Conservation (phyloP, 768 basidiomycete genomes). For the Leccinum boreale region DNA sequence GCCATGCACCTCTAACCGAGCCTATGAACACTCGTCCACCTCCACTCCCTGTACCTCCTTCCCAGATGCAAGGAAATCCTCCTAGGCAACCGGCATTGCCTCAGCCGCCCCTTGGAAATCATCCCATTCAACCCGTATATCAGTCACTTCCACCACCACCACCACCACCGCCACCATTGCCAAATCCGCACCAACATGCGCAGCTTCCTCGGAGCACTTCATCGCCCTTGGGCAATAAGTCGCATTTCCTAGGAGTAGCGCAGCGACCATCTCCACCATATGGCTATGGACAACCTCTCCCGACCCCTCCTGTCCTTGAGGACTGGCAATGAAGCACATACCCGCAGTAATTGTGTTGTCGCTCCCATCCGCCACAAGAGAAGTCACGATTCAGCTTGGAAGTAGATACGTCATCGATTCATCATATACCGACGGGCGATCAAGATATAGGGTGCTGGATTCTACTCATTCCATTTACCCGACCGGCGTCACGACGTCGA, state of each 20-base stretch:
- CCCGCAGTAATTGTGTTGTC: conserved; percentile 15
- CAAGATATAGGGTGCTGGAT: conserved; percentile 18
- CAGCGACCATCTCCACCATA: conserved; percentile 39
- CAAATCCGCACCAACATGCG: conserved; percentile 27
- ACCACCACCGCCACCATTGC: conserved; percentile 34
- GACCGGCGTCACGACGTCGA: not conserved
- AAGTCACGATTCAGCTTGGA: conserved; percentile 9
- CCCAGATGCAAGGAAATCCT: conserved; percentile 22
- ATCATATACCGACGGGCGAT: not conserved
- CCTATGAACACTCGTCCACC: conserved; percentile 13
- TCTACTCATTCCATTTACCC: conserved; percentile 1
- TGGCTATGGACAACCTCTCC: conserved; percentile 31
- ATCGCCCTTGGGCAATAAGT: conserved; percentile 20
- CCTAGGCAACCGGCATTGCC: conserved; percentile 51
- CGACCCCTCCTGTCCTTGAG: conserved; percentile 19
- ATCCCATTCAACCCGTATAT: conserved; percentile 39
- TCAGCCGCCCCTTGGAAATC: conserved; percentile 44
- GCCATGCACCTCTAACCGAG: conserved; percentile 25
- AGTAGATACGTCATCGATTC: conserved; percentile 6
- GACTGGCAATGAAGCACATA: conserved; percentile 27
- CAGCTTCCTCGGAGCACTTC: conserved; percentile 25
- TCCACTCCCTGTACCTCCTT: conserved; percentile 28
- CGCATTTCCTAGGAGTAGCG: conserved; percentile 39
- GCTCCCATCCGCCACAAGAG: conserved; percentile 6
- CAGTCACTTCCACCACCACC: conserved; percentile 30